A percentile compares a stretch with the other conserved stretches of the same genome.
These are phyloP conservation scores for Aspergillaceae sp. DNA, from an alignment of 2,329 filamentous ascomycete genomes.

Conservation along the genomic window DNA sequence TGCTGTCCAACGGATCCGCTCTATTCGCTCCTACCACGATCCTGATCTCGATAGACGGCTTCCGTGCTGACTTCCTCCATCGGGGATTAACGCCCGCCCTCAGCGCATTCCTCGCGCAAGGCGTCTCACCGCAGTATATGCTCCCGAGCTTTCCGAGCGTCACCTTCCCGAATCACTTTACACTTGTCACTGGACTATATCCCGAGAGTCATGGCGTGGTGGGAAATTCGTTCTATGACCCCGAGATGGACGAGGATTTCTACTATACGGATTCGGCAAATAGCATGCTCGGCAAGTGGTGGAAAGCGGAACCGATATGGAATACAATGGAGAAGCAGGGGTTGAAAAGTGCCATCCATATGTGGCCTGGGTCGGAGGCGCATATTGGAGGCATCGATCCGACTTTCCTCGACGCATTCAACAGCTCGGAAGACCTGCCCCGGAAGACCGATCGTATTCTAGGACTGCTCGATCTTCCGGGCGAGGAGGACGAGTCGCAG, in stretches of 20 bases:
- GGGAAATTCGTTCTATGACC: slow-evolving; percentile 92
- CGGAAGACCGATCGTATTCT: slow-evolving; percentile 73
- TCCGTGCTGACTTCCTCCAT: slow-evolving; percentile 85
- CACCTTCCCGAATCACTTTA: slow-evolving; percentile 95
- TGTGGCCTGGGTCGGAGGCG: slow-evolving; percentile 97
- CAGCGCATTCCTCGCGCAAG: slow-evolving; percentile 67
- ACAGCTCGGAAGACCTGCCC: slow-evolving; percentile 63
- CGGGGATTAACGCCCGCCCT: slow-evolving; percentile 76
- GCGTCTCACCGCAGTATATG: slow-evolving; percentile 89
- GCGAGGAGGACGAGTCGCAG: slow-evolving; percentile 41
- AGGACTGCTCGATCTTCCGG: slow-evolving; percentile 75
- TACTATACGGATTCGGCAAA: slow-evolving; percentile 69
- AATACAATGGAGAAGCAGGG: slow-evolving; percentile 79
- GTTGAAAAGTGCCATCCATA: slow-evolving; percentile 75
- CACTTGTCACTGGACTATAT: slow-evolving; percentile 81
- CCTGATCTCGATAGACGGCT: slow-evolving; percentile 88
- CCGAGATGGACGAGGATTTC: slow-evolving; percentile 66
- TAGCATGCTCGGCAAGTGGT: slow-evolving; percentile 84
- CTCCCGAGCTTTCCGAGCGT: slow-evolving; percentile 89
- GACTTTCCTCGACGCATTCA: slow-evolving; percentile 74
- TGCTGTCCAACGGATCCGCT: slow-evolving; percentile 70
- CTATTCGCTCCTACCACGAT: slow-evolving; percentile 87
- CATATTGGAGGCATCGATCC: slow-evolving; percentile 68
- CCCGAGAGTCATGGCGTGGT: slow-evolving; percentile 90
- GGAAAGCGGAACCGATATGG: slow-evolving; percentile 91